Percentiles rank a stretch among this genome's conserved stretches.
Evolutionary conservation across 2,329 filamentous ascomycete genomes (phyloP).

Genomic region (Coniella vitis): DNA sequence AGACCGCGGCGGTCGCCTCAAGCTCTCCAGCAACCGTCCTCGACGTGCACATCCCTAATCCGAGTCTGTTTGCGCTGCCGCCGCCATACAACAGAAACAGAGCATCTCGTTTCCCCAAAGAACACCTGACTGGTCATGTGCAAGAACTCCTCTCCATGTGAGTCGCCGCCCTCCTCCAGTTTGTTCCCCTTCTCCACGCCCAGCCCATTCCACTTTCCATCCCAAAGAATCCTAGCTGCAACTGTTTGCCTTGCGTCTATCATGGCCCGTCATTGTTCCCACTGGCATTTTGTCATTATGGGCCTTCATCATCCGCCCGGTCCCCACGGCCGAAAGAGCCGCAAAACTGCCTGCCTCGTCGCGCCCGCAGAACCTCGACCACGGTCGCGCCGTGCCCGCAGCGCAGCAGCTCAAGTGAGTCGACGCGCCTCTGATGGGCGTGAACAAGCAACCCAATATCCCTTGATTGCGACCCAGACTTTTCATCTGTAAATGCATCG

Average conservation of each 20-base stretch:
- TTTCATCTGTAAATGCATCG: background rate
- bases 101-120: background rate
- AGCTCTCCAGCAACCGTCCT: background rate
- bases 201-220: background rate
- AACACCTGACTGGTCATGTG: slow-evolving; percentile 16
- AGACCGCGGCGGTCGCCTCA: background rate
- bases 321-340: background rate
- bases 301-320: no score
- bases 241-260: background rate
- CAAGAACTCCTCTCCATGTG: slow-evolving; percentile 9
- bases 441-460: background rate
- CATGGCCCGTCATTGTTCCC: background rate
- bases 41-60: slow-evolving; percentile 3
- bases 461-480: background rate
- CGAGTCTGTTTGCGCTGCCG: slow-evolving; percentile 9
- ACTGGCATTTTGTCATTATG: background rate
- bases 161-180: slow-evolving; percentile 9
- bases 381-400: no score
- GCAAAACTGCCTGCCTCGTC: background rate
- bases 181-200: background rate
- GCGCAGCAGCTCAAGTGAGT: background rate
- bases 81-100: background rate
- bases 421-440: background rate
- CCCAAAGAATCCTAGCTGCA: background rate
- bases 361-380: background rate